Base-by-base conservation (phyloP, 2,329 filamentous ascomycete genomes). In the Ambrosiella xylebori region DNA sequence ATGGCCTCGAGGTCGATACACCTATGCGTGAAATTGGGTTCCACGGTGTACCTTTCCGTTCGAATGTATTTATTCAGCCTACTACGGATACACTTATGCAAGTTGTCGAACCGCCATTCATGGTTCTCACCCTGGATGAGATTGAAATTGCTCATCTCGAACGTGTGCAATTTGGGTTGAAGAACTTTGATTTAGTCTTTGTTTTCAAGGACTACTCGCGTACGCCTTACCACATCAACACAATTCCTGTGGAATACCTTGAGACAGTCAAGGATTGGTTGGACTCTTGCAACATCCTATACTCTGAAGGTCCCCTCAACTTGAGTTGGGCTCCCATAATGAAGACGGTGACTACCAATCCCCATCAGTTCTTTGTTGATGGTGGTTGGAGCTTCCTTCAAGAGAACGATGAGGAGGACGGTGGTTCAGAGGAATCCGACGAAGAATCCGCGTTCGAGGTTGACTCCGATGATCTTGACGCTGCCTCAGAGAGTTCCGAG, bases 281-380 rank as follows among this genome's bases (percentile, higher is more conserved):
- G 8, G 91, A 98, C 70, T 90, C 85, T 1, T 90, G 93, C 53
- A 91, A 98, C 67, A 95, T 98, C 66, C 84, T 93, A 15, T 97
- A 84, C 74, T 86, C 82, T 11, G 94, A 98, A 71, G 93, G 93
- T 59, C 93, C 91, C 1, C 81, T 98, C 64, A 98, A 98, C 73
- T 78, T 98, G 59, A 97, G 97, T 76, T 98, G 93, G 93, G 86
- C 87, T 9, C 95, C 90, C 13, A 98, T 98, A 68, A 98, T 98
- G 89, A 98, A 98, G 78, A 98, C 93, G 0, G 90, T 98, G 35
- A 91, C 86, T 17, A 84, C 86, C 40, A 90, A 98, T 68, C 88
- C 93, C 1, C 91, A 98, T 68, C 81, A 85, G 64, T 98, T 98
- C 80, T 98, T 96, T 70, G 81, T 78, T 3, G 91, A 97, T 63